Base-by-base conservation (phyloP, 2,329 filamentous ascomycete genomes). In the Ophiostoma sp. region DNA sequence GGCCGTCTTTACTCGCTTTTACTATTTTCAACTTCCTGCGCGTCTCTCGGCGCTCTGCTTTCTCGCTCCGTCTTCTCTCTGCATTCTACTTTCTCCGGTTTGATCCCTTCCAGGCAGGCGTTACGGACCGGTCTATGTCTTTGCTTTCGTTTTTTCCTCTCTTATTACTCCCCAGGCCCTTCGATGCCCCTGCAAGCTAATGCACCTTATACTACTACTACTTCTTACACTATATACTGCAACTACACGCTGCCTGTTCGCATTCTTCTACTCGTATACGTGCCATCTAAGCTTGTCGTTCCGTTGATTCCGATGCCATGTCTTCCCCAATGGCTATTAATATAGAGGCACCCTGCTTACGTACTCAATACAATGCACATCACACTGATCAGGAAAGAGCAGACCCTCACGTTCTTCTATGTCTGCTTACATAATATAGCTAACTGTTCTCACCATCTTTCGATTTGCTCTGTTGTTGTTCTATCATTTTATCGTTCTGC, bases 61-160 rank as follows among this genome's bases (percentile, higher is more conserved):
- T 12, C 9, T 60, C 36, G 16, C 41, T 58, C 45, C 11, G 36
- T 52, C 8, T 58, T 63, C 16, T 14, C 38, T 27, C 27, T 27
- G 27, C 27, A 45, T 41, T 41, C 3, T 60, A 6, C 18, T 45
- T 41, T 38, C 14, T 27, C 16, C 27, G 55, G 55, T 27, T 36
- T 27, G 27, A 60, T 60, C 38, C 60, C 60, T 63, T 63, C 16
- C 14, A 41, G 40, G 40, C 16, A 63, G 60, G 60, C 60, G 60
- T 63, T 63, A 9, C 40, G 60, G 66, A 49, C 44, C 55, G 55
- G 66, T 67, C 40, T 60, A n/a, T 66, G 44, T 65, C 16, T 44
- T 40, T 66, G 45, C 27, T 55, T 66, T 58, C 14, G 7, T n/a
- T 18, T 42, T 14, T 62, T 16, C 12, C 4, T n/a, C 38, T 40